Evolutionary conservation across 441 rosid species (phyloP), one percentile per base, ranked within the genome.

Genomic region (Pelargonium fulgidum): DNA sequence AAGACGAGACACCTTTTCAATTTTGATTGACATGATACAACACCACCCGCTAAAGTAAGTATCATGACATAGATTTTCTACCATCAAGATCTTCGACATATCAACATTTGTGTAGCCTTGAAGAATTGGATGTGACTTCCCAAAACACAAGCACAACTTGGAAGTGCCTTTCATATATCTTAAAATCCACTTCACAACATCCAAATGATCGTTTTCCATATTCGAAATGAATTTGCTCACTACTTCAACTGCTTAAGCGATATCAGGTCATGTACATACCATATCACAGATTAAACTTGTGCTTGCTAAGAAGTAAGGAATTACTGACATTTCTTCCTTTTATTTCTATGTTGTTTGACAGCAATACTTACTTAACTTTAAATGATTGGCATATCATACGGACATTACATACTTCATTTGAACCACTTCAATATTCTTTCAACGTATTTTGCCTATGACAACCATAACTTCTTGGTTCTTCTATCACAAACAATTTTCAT

Each of bases 121-220:
- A 48, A 64, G 58, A 45, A 62, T 10, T 45, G 20, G 45, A 36
- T 62, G 19, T 4, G 22, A 39, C 2, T 4, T 24, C 7, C 67
- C 67, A 29, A 65, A 65, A 8, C 50, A 3, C 20, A 39, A 39
- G 12, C 67, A 39, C 20, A 41, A 13, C 1, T 65, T 65, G 3
- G 20, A 1, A n/a, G 4, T 65, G 7, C 50, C 22, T 39, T 22
- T 45, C 17, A 67, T 14, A 45, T 20, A 61, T 3, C 14, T 47
- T 3, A 62, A 24, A 12, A 70, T 70, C 74, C 48, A 71, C 47
- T 75, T 75, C 2, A 67, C 20, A 1, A 20, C 42, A 0, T 45
- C 5, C 52, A 1, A 67, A 6, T 71, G 41, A 16, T 3, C 39
- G 3, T 50, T 66, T 24, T 61, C 41, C 2, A 3, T 59, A 33